Evolutionary conservation across 768 basidiomycete genomes (phyloP).

Genomic region (Russula sp.): DNA sequence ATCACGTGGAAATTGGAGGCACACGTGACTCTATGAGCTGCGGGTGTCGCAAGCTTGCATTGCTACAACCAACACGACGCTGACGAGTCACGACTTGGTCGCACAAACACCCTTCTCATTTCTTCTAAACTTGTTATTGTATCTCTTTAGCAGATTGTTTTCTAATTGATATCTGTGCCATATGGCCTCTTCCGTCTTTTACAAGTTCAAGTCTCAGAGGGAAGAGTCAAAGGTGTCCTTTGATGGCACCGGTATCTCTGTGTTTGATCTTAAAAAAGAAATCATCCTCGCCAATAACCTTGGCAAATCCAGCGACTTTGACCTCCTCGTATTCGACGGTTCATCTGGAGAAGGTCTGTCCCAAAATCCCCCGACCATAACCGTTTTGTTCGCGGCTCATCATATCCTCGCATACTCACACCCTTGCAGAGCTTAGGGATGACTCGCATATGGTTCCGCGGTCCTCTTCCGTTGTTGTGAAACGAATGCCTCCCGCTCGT

Average conservation of each 20-base stretch:
- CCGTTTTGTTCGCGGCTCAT: background rate
- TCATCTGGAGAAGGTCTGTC: constrained; percentile 81
- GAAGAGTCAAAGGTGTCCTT: constrained; percentile 95
- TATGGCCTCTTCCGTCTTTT: constrained; percentile 95
- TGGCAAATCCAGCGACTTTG: constrained; percentile 96
- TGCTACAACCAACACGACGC: background rate
- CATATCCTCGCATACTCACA: background rate
- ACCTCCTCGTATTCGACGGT: constrained; percentile 81
- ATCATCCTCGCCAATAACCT: constrained; percentile 95
- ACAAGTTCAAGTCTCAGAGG: constrained; percentile 94
- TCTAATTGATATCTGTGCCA: constrained; percentile 31
- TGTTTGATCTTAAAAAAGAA: constrained; percentile 98
- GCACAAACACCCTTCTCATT: constrained; percentile 10
- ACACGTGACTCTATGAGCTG: background rate
- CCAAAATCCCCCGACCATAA: background rate
- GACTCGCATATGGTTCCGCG: constrained; percentile 90
- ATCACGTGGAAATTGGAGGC: background rate
- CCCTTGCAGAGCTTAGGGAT: constrained; percentile 75
- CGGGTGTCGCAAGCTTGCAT: too few species aligned
- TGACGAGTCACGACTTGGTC: background rate
- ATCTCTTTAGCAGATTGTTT: constrained; percentile 19
- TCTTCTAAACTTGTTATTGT: constrained; percentile 17
- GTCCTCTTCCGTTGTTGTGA: constrained; percentile 91
- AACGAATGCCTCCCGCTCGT: constrained; percentile 78
- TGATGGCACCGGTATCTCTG: constrained; percentile 97